A percentile compares a stretch with the other conserved stretches of the same genome.
These are phyloP conservation scores for Cryphonectria parasitica DNA, from an alignment of 2,329 filamentous ascomycete species.

Conservation along the genomic window DNA sequence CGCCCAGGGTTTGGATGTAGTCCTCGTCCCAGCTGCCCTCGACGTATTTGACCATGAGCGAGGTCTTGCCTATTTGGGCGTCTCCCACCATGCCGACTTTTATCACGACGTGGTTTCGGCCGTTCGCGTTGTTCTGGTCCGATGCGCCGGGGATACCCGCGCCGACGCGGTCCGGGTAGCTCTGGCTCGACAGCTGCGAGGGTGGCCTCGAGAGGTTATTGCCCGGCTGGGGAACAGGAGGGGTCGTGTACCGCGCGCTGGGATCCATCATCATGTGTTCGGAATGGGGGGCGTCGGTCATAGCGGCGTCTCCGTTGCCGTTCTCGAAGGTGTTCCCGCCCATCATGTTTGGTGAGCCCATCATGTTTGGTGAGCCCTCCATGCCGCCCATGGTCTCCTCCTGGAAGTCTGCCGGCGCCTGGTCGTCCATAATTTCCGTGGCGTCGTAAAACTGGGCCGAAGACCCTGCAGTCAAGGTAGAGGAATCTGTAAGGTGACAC, in stretches of 20 bases:
- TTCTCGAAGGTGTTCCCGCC: conserved; percentile 40
- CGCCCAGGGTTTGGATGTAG: conserved; percentile 97
- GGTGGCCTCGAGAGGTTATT: conserved; percentile 57
- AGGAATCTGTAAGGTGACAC: conserved; percentile 48
- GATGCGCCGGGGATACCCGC: conserved; percentile 37
- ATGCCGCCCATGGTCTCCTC: conserved; percentile 57
- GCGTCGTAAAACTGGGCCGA: conserved; percentile 58
- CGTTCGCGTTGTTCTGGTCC: conserved; percentile 43
- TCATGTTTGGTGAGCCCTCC: conserved; percentile 53
- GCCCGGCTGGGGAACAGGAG: conserved; percentile 44
- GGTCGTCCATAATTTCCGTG: conserved; percentile 55
- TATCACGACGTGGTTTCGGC: conserved; percentile 83
- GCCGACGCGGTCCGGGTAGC: conserved; percentile 50
- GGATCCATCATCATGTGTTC: conserved; percentile 45
- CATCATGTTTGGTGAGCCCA: conserved; percentile 49
- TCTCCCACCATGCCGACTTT: conserved; percentile 99
- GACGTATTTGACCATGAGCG: conserved; percentile 99
- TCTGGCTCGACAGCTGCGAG: conserved; percentile 55
- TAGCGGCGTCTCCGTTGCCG: conserved; percentile 46
- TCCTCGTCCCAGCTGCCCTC: conserved; percentile 99
- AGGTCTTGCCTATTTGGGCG: conserved; percentile 98
- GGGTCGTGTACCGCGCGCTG: conserved; percentile 50
- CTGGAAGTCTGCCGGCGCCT: conserved; percentile 43
- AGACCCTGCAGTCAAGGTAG: conserved; percentile 52
- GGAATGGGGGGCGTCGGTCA: conserved; percentile 40